Evolutionary conservation across 768 basidiomycete species (phyloP).

Genomic region (Lanmaoa rubissima): DNA sequence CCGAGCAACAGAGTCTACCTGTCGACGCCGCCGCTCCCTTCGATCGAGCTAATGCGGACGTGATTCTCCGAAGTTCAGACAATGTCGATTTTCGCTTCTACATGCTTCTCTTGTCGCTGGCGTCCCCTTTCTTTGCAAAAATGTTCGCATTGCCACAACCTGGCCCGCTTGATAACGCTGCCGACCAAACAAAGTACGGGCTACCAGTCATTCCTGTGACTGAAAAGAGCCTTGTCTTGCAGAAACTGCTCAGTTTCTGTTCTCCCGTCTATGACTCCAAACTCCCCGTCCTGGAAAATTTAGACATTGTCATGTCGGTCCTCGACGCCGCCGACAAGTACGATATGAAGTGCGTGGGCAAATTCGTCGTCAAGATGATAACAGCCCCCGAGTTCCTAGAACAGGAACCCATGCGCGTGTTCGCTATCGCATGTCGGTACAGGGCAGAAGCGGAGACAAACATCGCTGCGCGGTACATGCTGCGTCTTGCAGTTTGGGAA

Average conservation of each 20-base stretch:
- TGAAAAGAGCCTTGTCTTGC: slow-evolving; percentile 43
- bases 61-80: slow-evolving; percentile 57
- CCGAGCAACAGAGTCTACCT: slow-evolving; percentile 8
- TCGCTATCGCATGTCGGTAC: slow-evolving; percentile 39
- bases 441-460: slow-evolving; percentile 34
- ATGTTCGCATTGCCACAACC: slow-evolving; percentile 55
- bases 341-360: slow-evolving; percentile 46
- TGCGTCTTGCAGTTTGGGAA: slow-evolving; percentile 36
- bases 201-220: slow-evolving; percentile 47
- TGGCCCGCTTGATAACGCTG: slow-evolving; percentile 22
- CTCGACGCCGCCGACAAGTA: slow-evolving; percentile 49
- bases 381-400: slow-evolving; percentile 32
- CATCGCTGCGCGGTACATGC: slow-evolving; percentile 37
- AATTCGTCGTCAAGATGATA: slow-evolving; percentile 33
- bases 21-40: slow-evolving; percentile 42
- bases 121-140: slow-evolving; percentile 56
- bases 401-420: slow-evolving; percentile 36
- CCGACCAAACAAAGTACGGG: slow-evolving; percentile 32
- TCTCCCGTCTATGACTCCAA: slow-evolving; percentile 44
- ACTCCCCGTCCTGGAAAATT: slow-evolving; percentile 33
- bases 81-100: slow-evolving; percentile 50
- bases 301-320: slow-evolving; percentile 42
- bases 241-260: slow-evolving; percentile 45
- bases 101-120: slow-evolving; percentile 51
- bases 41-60: slow-evolving; percentile 47